Evolutionary conservation across 176 grass and related monocot genomes (phyloP).

Genomic region (Saccharum officinarum): DNA sequence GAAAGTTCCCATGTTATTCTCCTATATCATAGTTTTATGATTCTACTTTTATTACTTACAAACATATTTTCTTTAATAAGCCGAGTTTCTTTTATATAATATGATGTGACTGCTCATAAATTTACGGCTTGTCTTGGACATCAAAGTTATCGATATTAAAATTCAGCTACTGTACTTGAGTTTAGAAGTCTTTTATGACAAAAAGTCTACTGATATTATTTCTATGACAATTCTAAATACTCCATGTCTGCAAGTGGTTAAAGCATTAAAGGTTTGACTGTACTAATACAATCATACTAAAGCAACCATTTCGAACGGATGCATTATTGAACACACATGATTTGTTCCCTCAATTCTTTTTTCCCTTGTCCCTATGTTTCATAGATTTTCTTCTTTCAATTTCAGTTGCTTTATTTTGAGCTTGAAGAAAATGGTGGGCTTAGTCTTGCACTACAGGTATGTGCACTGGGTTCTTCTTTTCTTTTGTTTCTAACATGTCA

Average conservation of each 20-base stretch:
- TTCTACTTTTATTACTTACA: neutral
- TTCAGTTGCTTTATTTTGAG: constrained; percentile 97
- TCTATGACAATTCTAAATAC: neutral
- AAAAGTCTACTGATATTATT: neutral
- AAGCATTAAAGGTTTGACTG: neutral
- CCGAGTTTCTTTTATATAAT: neutral
- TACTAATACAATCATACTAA: neutral
- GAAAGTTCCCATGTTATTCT: constrained; percentile 5
- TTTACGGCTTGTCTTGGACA: neutral
- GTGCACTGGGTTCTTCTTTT: constrained; percentile 21
- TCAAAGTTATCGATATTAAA: neutral
- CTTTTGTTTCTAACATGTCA: neutral
- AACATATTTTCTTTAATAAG: neutral
- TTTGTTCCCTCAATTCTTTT: neutral
- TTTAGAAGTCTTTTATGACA: neutral
- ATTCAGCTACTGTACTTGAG: neutral
- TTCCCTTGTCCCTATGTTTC: neutral
- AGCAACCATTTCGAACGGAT: neutral
- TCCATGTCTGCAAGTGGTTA: neutral
- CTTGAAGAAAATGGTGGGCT: constrained; percentile 92
- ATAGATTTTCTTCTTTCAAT: constrained; percentile 24
- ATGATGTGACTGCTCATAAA: constrained; percentile 4
- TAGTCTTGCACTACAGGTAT: constrained; percentile 92
- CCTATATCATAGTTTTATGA: neutral
- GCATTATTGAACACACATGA: neutral